Evolutionary conservation across 192 early-diverging fungal genomes (phyloP).

Genomic region (Coemansia sp.): DNA sequence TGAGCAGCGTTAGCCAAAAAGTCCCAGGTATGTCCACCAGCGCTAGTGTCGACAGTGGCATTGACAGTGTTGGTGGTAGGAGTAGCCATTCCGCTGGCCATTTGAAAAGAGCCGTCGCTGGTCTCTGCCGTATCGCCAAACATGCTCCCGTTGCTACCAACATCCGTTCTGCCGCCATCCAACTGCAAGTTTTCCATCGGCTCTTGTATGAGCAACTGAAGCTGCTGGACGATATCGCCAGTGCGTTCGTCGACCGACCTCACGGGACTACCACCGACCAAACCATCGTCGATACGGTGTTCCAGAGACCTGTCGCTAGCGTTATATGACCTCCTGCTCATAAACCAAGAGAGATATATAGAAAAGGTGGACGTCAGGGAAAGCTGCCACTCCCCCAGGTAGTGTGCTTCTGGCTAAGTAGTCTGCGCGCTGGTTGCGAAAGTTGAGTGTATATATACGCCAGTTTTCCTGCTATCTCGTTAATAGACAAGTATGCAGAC

Average conservation of each 20-base stretch:
- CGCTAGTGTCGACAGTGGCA: neutral
- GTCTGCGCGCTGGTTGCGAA: neutral
- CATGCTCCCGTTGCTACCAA: constrained; percentile 9
- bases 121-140: constrained; percentile 7
- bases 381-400: neutral
- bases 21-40: constrained; percentile 25
- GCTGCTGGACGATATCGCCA: constrained; percentile 33
- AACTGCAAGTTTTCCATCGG: neutral
- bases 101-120: constrained; percentile 3
- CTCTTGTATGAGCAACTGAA: constrained; percentile 37
- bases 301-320: constrained; percentile 4
- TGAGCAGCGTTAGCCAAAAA: constrained; percentile 51
- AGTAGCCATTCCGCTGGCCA: constrained; percentile 2
- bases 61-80: neutral
- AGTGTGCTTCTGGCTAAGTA: neutral
- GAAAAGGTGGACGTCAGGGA: neutral
- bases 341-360: constrained; percentile 2
- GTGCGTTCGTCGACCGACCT: constrained; percentile 12
- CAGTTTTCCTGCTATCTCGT: constrained; percentile 14
- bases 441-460: neutral
- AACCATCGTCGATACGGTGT: constrained; percentile 2
- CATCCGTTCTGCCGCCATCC: neutral
- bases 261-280: neutral
- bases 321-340: constrained; percentile 9
- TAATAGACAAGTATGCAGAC: neutral